Evolutionary conservation across 768 basidiomycete species (phyloP).

Genomic region (Cyathus striatus): DNA sequence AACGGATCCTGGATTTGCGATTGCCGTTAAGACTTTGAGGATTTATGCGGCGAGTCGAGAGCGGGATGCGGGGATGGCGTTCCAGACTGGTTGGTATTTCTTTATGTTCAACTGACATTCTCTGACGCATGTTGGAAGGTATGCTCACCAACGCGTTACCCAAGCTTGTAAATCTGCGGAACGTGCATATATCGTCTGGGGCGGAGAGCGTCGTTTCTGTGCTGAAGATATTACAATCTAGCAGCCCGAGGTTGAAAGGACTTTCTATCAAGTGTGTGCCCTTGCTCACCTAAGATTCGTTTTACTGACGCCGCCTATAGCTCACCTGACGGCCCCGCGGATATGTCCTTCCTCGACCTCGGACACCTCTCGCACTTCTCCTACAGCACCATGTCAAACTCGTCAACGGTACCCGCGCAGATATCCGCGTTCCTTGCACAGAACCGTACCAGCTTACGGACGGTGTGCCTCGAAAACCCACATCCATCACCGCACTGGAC

Average conservation of each 20-base stretch:
- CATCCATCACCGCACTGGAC: conserved; percentile 28
- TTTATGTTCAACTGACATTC: neutral
- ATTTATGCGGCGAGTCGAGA: conserved; percentile 51
- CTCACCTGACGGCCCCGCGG: conserved; percentile 36
- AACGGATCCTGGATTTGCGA: conserved; percentile 53
- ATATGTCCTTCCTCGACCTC: conserved; percentile 44
- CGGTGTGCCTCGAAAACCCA: conserved; percentile 45
- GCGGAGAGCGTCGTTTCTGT: conserved; percentile 48
- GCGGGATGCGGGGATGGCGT: conserved; percentile 46
- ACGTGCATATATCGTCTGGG: conserved; percentile 56
- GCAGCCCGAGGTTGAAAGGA: conserved; percentile 47
- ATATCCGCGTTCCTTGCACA: conserved; percentile 46
- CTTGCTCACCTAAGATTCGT: neutral
- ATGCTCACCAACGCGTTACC: conserved; percentile 69
- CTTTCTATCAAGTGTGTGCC: conserved; percentile 48
- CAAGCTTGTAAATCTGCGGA: conserved; percentile 52
- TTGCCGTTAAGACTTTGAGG: conserved; percentile 49
- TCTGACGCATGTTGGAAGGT: no score
- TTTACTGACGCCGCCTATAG: conserved; percentile 14
- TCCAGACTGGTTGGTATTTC: conserved; percentile 51
- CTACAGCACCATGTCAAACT: conserved; percentile 36
- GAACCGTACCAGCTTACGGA: conserved; percentile 48
- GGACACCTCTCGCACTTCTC: conserved; percentile 56
- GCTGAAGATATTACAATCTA: conserved; percentile 45
- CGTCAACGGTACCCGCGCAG: no score